Evolutionary conservation across 148 eudicot genomes (phyloP).

Genomic region (Polygonum aviculare): DNA sequence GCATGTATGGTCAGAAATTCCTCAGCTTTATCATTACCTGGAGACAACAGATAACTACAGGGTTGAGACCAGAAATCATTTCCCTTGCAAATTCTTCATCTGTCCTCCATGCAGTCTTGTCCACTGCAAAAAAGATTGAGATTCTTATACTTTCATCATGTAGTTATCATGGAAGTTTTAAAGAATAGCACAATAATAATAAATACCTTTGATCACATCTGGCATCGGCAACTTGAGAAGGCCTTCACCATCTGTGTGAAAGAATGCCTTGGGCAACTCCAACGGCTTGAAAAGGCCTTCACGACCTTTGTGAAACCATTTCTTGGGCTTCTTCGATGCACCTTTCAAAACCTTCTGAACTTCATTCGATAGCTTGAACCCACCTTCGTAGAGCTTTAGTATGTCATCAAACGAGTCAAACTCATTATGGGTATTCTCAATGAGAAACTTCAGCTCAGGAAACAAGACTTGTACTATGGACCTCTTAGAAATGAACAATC

Average conservation of each 20-base stretch:
- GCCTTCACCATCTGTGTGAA: conserved; percentile 53
- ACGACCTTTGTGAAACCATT: conserved; percentile 57
- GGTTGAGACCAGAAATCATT: conserved; percentile 94
- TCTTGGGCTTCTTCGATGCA: conserved; percentile 63
- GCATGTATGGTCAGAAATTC: no score
- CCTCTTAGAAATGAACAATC: no score
- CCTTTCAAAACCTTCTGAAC: conserved; percentile 29
- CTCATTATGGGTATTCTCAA: conserved; percentile 60
- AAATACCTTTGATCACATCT: conserved; percentile 59
- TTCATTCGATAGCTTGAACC: conserved; percentile 34
- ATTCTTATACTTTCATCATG: neutral
- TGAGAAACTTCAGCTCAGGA: conserved; percentile 41
- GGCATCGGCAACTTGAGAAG: conserved; percentile 64
- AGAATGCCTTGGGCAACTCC: conserved; percentile 42
- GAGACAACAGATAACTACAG: conserved; percentile 57
- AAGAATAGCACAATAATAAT: neutral
- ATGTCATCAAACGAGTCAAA: conserved; percentile 66
- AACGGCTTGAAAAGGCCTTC: conserved; percentile 10
- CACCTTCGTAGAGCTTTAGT: conserved; percentile 47
- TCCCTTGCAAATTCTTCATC: conserved; percentile 91
- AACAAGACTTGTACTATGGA: conserved; percentile 52
- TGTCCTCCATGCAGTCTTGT: conserved; percentile 83
- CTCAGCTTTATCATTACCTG: conserved; percentile 28
- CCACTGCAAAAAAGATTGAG: conserved; percentile 27
- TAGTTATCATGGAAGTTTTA: neutral